Evolutionary conservation across 176 grass and related monocot genomes (phyloP).

Genomic region (Zoysia japonica): DNA sequence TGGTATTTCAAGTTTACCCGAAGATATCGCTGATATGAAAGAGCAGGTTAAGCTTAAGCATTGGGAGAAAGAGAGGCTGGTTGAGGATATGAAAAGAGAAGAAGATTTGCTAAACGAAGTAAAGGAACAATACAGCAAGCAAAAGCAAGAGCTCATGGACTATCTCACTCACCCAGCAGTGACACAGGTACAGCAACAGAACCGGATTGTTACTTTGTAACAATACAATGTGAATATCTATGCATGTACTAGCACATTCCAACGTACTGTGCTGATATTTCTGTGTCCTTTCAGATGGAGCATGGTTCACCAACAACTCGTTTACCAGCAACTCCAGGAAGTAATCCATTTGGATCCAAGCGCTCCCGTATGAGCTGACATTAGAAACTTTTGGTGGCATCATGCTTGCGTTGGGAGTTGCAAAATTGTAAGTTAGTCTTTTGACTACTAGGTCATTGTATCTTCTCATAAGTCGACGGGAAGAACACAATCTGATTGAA

Average conservation of each 20-base stretch:
- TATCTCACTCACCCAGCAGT: constrained; percentile 36
- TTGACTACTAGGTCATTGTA: constrained; percentile 4
- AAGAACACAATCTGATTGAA: constrained; percentile 1
- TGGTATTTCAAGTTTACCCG: constrained; percentile 48
- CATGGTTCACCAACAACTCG: constrained; percentile 35
- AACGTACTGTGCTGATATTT: neutral
- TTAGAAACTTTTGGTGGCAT: constrained; percentile 6
- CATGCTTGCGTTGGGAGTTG: constrained; percentile 15
- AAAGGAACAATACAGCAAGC: constrained; percentile 53
- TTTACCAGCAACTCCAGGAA: constrained; percentile 42
- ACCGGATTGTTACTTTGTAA: constrained; percentile 9
- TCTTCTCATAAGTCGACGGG: neutral
- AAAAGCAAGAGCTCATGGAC: constrained; percentile 65
- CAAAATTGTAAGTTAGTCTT: neutral
- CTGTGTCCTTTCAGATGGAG: neutral
- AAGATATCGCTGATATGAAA: constrained; percentile 62
- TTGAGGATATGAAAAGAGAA: constrained; percentile 80
- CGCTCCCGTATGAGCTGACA: constrained; percentile 17
- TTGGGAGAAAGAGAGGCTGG: constrained; percentile 74
- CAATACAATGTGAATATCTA: constrained; percentile 15
- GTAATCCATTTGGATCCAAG: constrained; percentile 41
- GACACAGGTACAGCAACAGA: constrained; percentile 45
- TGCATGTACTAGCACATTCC: neutral
- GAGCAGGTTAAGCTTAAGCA: constrained; percentile 63
- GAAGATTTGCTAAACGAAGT: constrained; percentile 58